Evolutionary conservation across 1,139 yeast genomes (phyloP).

Genomic region (Blastobotrys malaysiensis): DNA sequence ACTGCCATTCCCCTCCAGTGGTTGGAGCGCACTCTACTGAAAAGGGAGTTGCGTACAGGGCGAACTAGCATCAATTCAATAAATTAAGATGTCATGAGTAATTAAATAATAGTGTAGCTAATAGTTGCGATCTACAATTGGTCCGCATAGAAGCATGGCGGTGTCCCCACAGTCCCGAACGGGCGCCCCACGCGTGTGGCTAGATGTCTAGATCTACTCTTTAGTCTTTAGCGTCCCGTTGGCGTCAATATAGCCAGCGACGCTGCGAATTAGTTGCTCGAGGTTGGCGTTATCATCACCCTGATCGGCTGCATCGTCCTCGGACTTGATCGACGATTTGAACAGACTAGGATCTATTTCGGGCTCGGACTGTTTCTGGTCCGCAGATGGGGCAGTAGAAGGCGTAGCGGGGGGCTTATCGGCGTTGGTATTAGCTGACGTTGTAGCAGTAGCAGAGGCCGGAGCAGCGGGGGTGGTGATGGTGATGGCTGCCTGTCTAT

Average conservation of each 20-base stretch:
- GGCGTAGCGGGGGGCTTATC: not conserved
- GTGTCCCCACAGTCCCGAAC: not conserved
- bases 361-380: not conserved
- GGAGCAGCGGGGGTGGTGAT: not conserved
- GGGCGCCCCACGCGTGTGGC: not conserved
- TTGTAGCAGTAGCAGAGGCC: not conserved
- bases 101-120: not conserved
- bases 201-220: not conserved
- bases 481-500: not conserved
- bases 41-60: not conserved
- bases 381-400: slow-evolving; percentile 1
- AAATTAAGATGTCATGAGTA: not conserved
- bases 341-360: slow-evolving; percentile 6
- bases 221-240: not conserved
- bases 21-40: not conserved
- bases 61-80: not conserved
- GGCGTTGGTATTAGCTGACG: slow-evolving; percentile 3
- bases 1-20: not conserved
- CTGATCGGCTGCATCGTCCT: not conserved
- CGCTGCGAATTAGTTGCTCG: slow-evolving; percentile 29
- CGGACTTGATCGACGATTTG: slow-evolving; percentile 6
- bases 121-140: not conserved
- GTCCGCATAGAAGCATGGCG: not conserved
- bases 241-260: slow-evolving; percentile 30
- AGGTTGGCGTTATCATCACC: slow-evolving; percentile 22